Evolutionary conservation across 1,284 basidiomycete species (phyloP), one percentile per base, ranked within the genome.

Genomic region (Rhizoctonia solani): DNA sequence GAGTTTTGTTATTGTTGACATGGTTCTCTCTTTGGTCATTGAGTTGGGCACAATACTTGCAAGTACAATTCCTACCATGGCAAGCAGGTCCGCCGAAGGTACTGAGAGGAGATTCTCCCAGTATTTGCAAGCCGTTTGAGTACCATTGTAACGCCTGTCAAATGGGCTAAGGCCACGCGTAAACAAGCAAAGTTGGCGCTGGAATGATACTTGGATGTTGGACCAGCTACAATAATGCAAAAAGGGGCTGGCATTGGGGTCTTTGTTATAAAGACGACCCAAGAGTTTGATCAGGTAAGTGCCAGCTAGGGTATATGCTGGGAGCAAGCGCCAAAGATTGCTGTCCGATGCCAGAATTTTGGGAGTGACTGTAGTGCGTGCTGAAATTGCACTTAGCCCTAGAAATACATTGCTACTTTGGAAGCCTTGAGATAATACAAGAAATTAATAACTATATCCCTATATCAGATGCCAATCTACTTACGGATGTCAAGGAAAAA

Each of bases 401-500:
- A 11, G 11, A 11, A 34, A 34, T 34, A 34, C 32, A 34, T 34
- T 11, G 11, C 32, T 34, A 11, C 32, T 34, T 34, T 11, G 32
- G 32, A 34, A 34, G 4, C 32, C 32, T n/a, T n/a, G n/a, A n/a
- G n/a, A n/a, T n/a, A n/a, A n/a, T 34, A 34, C 4, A 11, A 34
- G 11, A 34, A 34, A 4, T 34, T 34, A 11, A 34, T 34, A 34
- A 34, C 4, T 34, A 34, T 34, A 34, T 11, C 32, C 11, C 4
- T 4, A 34, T 4, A 34, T 34, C 11, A 11, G 11, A 34, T 34
- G 19, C 25, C 2, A 16, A 13, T 32, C 4, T 14, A 67, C 65
- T 52, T 19, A 67, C 55, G 30, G 11, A 55, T 50, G 61, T 69
- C 39, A 47, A 69, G 66, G 44, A 69, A 67, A 23, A 69, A 53